phyloP scores from a whole-genome alignment of 139 green algal genomes.

The Nannochloris sp. region DNA sequence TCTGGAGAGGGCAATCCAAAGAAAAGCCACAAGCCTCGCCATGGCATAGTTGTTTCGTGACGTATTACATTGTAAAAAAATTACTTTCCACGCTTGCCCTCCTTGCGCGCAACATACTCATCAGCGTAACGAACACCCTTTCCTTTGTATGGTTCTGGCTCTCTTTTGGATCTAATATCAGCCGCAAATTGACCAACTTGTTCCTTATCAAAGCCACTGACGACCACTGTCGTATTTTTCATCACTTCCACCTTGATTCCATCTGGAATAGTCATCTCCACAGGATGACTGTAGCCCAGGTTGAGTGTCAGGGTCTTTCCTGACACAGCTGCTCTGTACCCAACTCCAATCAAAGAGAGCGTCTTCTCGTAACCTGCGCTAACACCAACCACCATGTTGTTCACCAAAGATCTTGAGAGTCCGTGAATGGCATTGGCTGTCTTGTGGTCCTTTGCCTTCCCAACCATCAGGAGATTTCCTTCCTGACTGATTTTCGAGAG shows the following conservation, averaged over 20 bases:
- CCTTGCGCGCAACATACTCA: constrained; percentile 89
- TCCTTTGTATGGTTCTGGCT: constrained; percentile 93
- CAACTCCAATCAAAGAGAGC: constrained; percentile 57
- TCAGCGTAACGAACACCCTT: constrained; percentile 86
- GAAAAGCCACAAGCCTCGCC: constrained; percentile 11
- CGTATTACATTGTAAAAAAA: background rate
- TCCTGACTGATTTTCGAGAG: constrained; percentile 54
- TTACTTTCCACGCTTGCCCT: constrained; percentile 87
- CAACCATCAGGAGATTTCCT: constrained; percentile 41
- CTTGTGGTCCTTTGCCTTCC: constrained; percentile 29
- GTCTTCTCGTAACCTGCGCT: constrained; percentile 74
- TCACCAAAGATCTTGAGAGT: constrained; percentile 61
- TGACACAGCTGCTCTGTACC: constrained; percentile 76
- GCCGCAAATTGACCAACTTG: constrained; percentile 86
- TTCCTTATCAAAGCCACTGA: constrained; percentile 72
- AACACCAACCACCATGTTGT: constrained; percentile 90
- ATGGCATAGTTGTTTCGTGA: background rate
- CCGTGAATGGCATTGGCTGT: constrained; percentile 52
- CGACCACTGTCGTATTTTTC: constrained; percentile 66
- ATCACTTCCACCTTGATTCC: constrained; percentile 77
- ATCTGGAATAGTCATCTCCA: constrained; percentile 74
- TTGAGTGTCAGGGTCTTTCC: constrained; percentile 76
- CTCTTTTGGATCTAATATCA: constrained; percentile 67
- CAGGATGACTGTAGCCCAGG: constrained; percentile 85
- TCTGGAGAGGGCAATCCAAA: constrained; percentile 27